These are phyloP conservation scores for Mortierella sp. DNA, from an alignment of 371 early-diverging fungal genomes.

Conservation along the genomic window DNA sequence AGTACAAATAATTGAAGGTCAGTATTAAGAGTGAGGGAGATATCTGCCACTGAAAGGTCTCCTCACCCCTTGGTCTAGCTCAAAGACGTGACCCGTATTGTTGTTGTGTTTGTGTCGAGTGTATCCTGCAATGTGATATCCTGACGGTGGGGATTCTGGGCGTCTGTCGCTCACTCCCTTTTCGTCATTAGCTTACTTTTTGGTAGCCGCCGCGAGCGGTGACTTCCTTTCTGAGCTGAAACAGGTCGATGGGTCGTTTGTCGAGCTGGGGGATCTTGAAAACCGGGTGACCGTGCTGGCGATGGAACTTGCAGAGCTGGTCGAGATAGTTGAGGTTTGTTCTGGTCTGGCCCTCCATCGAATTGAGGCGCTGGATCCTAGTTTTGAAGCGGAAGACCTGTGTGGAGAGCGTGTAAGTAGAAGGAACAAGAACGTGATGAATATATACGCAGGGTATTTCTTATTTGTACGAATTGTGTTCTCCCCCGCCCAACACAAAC, in stretches of 20 bases:
- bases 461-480: not conserved
- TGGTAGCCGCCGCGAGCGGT: conserved; percentile 83
- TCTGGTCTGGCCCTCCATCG: conserved; percentile 92
- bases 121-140: not conserved
- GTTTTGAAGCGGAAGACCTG: conserved; percentile 93
- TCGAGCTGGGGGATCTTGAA: conserved; percentile 86
- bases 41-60: not conserved
- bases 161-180: conserved; percentile 7
- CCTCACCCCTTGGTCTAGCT: conserved; percentile 10
- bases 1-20: conserved; percentile 2
- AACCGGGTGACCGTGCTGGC: conserved; percentile 80
- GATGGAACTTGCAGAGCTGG: conserved; percentile 91
- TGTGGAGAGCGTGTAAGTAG: not conserved
- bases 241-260: conserved; percentile 89
- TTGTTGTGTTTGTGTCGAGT: not conserved
- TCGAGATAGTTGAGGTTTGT: conserved; percentile 91
- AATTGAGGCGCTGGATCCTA: conserved; percentile 90
- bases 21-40: conserved; percentile 13
- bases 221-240: conserved; percentile 87
- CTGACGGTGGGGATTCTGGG: not conserved
- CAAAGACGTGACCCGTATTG: conserved; percentile 8
- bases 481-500: conserved; percentile 1
- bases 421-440: not conserved
- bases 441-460: conserved; percentile 4
- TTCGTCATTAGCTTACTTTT: conserved; percentile 61